Base-by-base conservation (phyloP, 306 rosid species). In the Ziziphus jujuba region DNA sequence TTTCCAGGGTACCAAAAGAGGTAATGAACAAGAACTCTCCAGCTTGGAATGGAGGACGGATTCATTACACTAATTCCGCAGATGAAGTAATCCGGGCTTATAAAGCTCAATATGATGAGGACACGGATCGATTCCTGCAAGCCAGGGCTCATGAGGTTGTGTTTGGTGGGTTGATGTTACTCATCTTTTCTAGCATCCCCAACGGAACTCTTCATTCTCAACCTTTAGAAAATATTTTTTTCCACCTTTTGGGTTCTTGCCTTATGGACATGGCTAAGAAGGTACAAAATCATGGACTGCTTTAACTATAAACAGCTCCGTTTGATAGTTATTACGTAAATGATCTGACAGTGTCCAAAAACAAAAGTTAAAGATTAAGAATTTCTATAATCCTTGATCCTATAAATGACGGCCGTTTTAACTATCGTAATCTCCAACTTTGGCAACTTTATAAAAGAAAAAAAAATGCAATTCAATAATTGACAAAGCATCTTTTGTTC, bases 141-240 rank as follows among this genome's bases (percentile, higher is more conserved):
- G 73, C 77, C 16, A 65, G 84, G 57, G 84, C 84, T 7, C 24
- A 72, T 56, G 82, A 83, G 75, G 14, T 79, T 17, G 82, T 73
- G 2, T 1, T 2, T 3, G 87, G 87, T 20, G 87, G 87, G 1
- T 19, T 79, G 19, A 38, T 82, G 75, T 59, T 53, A 15, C 61
- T 82, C 21, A 55, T 36, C 21, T 5, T 55, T 15, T 56, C 34
- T 16, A 81, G 77, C 9, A n/a, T 10, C 19, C 44, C 68, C 3
- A 20, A 33, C 28, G 67, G 22, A 7, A n/a, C 12, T 11, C 50
- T 31, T 51, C 67, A 40, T 56, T 74, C 78, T 13, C 28, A 74
- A 6, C 11, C 60, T 25, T 20, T 28, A 0, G 43, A 28, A 15
- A 28, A 47, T n/a, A 20, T 51, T 36, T 40, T 10, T 20, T 52